A percentile compares a stretch with the other conserved stretches of the same genome.
Evolutionary conservation across 2,329 filamentous ascomycete species (phyloP).

Genomic region (Cyclaneusma minus): DNA sequence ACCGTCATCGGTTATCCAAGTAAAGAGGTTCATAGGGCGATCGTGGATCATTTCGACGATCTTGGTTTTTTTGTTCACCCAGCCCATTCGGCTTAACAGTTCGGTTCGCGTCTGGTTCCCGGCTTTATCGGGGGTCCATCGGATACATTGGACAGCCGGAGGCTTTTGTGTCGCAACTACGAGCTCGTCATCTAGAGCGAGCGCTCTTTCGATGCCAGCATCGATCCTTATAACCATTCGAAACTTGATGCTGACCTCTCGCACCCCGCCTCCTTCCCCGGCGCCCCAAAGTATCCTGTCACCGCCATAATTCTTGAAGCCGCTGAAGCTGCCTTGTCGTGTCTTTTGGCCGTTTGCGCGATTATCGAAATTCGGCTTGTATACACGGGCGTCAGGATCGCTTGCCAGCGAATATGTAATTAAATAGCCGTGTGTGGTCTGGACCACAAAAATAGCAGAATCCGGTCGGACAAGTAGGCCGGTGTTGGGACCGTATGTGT

Average conservation of each 20-base stretch:
- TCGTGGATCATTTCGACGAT: conserved; percentile 84
- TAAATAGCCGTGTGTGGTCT: conserved; percentile 71
- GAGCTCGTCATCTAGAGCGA: conserved; percentile 85
- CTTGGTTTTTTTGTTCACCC: conserved; percentile 62
- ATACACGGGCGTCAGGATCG: conserved; percentile 69
- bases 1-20: conserved; percentile 84
- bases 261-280: conserved; percentile 68
- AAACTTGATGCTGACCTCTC: conserved; percentile 81
- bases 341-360: conserved; percentile 46
- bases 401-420: conserved; percentile 89
- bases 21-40: conserved; percentile 86
- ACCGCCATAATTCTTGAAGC: conserved; percentile 27
- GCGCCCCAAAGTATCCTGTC: conserved; percentile 56
- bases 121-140: conserved; percentile 73
- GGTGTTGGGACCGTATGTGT: conserved; percentile 72
- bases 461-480: conserved; percentile 80
- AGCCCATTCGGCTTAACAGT: conserved; percentile 72
- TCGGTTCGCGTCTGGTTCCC: conserved; percentile 84
- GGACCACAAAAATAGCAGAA: conserved; percentile 79
- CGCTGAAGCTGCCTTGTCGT: conserved; percentile 43
- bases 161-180: conserved; percentile 85
- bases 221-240: conserved; percentile 97
- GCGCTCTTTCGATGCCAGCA: conserved; percentile 74
- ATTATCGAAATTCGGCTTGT: conserved; percentile 65
- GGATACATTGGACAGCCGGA: conserved; percentile 89